Percentiles rank a stretch among this genome's conserved stretches.
Conservation (phyloP, 805 yeast genomes). For the Ogataea neopini region DNA sequence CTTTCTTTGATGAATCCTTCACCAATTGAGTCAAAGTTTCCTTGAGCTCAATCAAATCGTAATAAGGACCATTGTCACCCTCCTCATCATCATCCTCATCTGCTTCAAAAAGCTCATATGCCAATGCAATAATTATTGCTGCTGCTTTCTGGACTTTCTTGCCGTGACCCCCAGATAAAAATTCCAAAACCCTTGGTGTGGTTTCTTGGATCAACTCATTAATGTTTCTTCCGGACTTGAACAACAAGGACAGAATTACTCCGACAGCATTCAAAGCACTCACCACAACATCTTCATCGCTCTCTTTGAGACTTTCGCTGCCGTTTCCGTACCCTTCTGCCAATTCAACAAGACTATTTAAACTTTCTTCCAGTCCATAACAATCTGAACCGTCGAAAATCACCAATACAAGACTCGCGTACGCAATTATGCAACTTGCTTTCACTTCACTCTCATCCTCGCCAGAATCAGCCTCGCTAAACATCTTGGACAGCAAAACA, state of each 20-base stretch:
- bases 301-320: slow-evolving; percentile 27
- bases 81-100: slow-evolving; percentile 43
- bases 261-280: slow-evolving; percentile 51
- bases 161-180: slow-evolving; percentile 39
- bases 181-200: slow-evolving; percentile 41
- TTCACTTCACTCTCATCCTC: slow-evolving; percentile 16
- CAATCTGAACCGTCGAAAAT: slow-evolving; percentile 50
- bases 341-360: slow-evolving; percentile 44
- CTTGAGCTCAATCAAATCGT: slow-evolving; percentile 50
- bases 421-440: slow-evolving; percentile 28
- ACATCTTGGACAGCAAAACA: slow-evolving; percentile 23
- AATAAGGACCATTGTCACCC: slow-evolving; percentile 46
- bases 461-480: slow-evolving; percentile 17
- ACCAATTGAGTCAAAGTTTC: slow-evolving; percentile 44
- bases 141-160: slow-evolving; percentile 55
- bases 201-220: slow-evolving; percentile 44
- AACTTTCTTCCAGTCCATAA: slow-evolving; percentile 49
- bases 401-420: slow-evolving; percentile 39
- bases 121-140: slow-evolving; percentile 55
- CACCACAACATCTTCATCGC: slow-evolving; percentile 44
- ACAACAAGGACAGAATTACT: slow-evolving; percentile 44
- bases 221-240: slow-evolving; percentile 36
- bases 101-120: slow-evolving; percentile 51
- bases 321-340: slow-evolving; percentile 39
- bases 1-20: slow-evolving; percentile 53